Base-by-base conservation (phyloP, 306 rosid species). In the Quercus robur region DNA sequence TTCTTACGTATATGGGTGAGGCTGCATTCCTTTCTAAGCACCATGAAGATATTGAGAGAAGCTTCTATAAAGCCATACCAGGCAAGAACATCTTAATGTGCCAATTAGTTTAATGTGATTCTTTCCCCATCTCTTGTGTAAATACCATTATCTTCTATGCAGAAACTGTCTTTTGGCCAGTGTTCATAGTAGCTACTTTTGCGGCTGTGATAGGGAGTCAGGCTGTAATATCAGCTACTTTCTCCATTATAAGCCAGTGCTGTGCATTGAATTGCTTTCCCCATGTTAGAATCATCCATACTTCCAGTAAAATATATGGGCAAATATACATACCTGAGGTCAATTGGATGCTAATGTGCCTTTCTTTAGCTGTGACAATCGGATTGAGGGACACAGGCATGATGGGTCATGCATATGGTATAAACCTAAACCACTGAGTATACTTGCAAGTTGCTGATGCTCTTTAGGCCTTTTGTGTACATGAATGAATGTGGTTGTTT, bases 341-440 rank as follows among this genome's bases (percentile, higher is more conserved):
- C 78, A 92, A 92, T 78, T 92, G 97, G 97, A 82, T 90, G 84
- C 38, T 92, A 46, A 90, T 92, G 97, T 87, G 87, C 90, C 86
- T 92, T 59, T 85, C 90, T 84, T 81, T 90, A 72, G 90, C 88
- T 51, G 81, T 92, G 74, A 90, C 94, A 26, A 76, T 90, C 38
- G 91, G 94, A 64, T 80, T 90, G 63, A 84, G 91, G 84, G 90
- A 90, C 80, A 90, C 90, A 56, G 86, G 87, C 82, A 85, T 58
- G 86, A 85, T 92, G 76, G 93, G 91, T 14, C 91, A 92, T 84
- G 97, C 97, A 79, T 88, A 87, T 72, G 94, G 97, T 92, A 84
- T 56, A 61, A 35, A 75, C 62, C 77, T 74, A 72, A 73, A 25
- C 25, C 19, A 23, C 31, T 15, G 1, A 25, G 56, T 11, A 71